Percentiles rank a stretch among this genome's conserved stretches.
phyloP scores from a whole-genome alignment of 495 filamentous ascomycete species.

The Annulohypoxylon stygium region DNA sequence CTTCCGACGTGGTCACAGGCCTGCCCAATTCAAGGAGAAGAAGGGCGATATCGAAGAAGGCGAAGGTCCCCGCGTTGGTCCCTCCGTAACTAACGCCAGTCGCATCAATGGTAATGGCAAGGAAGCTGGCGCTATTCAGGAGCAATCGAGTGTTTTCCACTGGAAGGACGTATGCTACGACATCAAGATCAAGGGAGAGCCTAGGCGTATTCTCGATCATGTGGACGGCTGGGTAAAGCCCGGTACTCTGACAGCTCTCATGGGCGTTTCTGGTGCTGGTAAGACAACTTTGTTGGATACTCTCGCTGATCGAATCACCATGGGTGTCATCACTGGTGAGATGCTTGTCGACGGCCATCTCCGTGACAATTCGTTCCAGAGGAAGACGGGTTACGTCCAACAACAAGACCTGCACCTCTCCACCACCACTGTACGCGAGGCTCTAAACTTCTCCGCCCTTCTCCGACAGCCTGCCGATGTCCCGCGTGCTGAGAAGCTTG shows the following conservation, averaged over 20 bases:
- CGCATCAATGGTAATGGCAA: slow-evolving; percentile 61
- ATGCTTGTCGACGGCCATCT: slow-evolving; percentile 85
- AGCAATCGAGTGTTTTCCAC: slow-evolving; percentile 77
- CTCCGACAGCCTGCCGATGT: slow-evolving; percentile 83
- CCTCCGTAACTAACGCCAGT: slow-evolving; percentile 56
- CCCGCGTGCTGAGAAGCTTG: slow-evolving; percentile 79
- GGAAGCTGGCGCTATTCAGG: slow-evolving; percentile 64
- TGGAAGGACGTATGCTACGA: slow-evolving; percentile 91
- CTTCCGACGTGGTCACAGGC: slow-evolving; percentile 82
- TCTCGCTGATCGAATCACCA: slow-evolving; percentile 81
- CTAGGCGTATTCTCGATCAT: slow-evolving; percentile 81
- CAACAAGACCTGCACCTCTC: slow-evolving; percentile 94
- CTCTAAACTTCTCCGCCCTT: slow-evolving; percentile 84
- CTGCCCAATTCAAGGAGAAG: slow-evolving; percentile 67
- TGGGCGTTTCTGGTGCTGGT: slow-evolving; percentile 81
- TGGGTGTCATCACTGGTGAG: slow-evolving; percentile 87
- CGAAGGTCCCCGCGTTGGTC: slow-evolving; percentile 57
- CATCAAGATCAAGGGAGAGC: slow-evolving; percentile 85
- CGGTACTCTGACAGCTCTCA: slow-evolving; percentile 89
- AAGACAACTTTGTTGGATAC: slow-evolving; percentile 81
- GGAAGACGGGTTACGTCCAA: slow-evolving; percentile 95
- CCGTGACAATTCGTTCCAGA: slow-evolving; percentile 85
- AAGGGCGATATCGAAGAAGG: slow-evolving; percentile 68
- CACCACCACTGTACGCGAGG: slow-evolving; percentile 88
- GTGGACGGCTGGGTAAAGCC: slow-evolving; percentile 94